These are phyloP conservation scores for Pseudocercospora ulei DNA, from an alignment of 2,329 filamentous ascomycete species.

Conservation along the genomic window DNA sequence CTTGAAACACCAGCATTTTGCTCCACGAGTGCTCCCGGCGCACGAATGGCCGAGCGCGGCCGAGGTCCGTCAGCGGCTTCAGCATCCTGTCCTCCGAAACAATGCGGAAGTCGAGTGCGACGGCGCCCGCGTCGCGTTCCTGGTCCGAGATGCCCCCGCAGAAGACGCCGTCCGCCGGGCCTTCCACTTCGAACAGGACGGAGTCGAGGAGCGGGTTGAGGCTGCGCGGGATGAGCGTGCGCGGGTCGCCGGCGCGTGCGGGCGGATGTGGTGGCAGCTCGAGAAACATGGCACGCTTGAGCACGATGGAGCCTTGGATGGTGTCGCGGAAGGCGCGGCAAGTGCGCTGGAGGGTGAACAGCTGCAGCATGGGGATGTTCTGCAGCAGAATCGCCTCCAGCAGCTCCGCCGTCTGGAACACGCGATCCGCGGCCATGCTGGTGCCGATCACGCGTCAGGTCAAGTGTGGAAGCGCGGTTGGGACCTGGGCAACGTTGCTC, in stretches of 20 bases:
- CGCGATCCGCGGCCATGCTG: neutral
- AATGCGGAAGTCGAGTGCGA: constrained; percentile 2
- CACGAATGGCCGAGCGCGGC: too few species aligned
- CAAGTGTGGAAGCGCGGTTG: too few species aligned
- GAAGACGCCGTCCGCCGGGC: neutral
- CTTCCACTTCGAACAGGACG: neutral
- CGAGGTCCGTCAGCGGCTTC: neutral
- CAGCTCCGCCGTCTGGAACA: constrained; percentile 1
- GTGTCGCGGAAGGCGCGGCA: constrained; percentile 1
- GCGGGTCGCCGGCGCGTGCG: neutral
- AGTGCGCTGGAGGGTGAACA: constrained; percentile 7
- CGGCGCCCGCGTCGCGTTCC: too few species aligned
- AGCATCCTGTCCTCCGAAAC: neutral
- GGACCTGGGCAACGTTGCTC: too few species aligned
- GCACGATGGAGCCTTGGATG: constrained; percentile 2
- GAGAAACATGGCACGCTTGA: constrained; percentile 2
- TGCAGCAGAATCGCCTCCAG: constrained; percentile 3
- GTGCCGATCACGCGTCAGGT: neutral
- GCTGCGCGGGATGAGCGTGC: too few species aligned
- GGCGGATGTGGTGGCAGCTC: constrained; percentile 1
- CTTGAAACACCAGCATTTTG: constrained; percentile 5
- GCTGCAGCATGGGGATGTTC: neutral
- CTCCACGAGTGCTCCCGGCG: constrained; percentile 7
- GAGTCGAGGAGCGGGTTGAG: neutral
- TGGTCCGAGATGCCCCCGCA: too few species aligned